Conservation (phyloP, 768 basidiomycete genomes). For the Porphyrellus cyaneotinctus region DNA sequence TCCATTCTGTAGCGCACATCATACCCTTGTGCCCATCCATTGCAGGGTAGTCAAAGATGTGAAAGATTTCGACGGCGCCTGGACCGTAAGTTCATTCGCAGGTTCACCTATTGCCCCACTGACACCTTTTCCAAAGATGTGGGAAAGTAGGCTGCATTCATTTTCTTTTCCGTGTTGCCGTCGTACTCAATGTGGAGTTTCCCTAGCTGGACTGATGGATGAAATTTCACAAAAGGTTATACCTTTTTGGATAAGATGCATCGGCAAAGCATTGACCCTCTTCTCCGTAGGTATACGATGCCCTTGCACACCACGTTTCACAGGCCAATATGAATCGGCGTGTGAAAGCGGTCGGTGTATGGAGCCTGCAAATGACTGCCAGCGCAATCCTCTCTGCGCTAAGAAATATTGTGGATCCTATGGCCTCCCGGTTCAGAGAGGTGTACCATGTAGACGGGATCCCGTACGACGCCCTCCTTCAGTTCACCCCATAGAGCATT, state of each 20-base stretch:
- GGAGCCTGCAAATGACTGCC: slow-evolving; percentile 94
- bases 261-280: background rate
- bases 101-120: background rate
- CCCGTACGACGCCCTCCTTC: slow-evolving; percentile 29
- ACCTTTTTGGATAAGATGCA: background rate
- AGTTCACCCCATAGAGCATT: slow-evolving; percentile 21
- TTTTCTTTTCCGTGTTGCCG: background rate
- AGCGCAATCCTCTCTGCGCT: slow-evolving; percentile 79
- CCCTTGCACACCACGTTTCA: slow-evolving; percentile 91
- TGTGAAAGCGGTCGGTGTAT: slow-evolving; percentile 84
- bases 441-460: slow-evolving; percentile 30
- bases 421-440: slow-evolving; percentile 29
- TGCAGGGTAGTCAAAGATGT: slow-evolving; percentile 83
- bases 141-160: slow-evolving; percentile 67
- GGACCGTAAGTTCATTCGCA: slow-evolving; percentile 72
- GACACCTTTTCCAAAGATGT: slow-evolving; percentile 53
- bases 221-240: slow-evolving; percentile 79
- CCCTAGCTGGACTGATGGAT: slow-evolving; percentile 88
- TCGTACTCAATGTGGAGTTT: slow-evolving; percentile 10
- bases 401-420: slow-evolving; percentile 71
- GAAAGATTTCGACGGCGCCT: slow-evolving; percentile 89
- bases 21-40: slow-evolving; percentile 90
- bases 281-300: slow-evolving; percentile 70
- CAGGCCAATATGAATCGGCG: slow-evolving; percentile 87
- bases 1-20: slow-evolving; percentile 64